Evolutionary conservation across 805 yeast genomes (phyloP).

Genomic region (Yarrowia sp.): DNA sequence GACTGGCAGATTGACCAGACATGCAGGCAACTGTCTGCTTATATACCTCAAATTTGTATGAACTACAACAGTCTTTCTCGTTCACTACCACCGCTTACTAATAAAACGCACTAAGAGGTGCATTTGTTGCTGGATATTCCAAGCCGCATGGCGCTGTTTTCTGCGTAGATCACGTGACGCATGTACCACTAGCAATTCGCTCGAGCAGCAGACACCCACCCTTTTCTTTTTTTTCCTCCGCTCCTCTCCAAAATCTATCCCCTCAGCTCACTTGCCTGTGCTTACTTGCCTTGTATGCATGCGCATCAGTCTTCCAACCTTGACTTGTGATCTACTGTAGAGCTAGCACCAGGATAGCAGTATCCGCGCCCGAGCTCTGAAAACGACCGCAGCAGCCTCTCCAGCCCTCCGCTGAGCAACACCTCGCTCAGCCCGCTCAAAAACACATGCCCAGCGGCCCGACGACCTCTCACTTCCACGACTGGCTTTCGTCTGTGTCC

Average conservation of each 20-base stretch:
- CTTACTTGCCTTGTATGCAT: background rate
- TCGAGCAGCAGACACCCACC: no score
- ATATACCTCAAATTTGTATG: no score
- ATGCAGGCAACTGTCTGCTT: no score
- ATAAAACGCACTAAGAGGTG: background rate
- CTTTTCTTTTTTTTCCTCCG: background rate
- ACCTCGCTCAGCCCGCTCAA: background rate
- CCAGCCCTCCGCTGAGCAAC: background rate
- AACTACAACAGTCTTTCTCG: no score
- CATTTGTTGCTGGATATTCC: constrained; percentile 3
- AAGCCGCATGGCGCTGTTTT: background rate
- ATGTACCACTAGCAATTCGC: background rate
- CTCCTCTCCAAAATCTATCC: no score
- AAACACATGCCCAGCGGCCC: constrained; percentile 8
- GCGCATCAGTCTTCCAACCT: background rate
- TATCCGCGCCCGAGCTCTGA: no score
- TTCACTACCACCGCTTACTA: background rate
- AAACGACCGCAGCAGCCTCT: no score
- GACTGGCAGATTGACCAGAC: no score
- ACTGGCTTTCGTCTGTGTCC: constrained; percentile 22
- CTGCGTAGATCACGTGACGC: background rate
- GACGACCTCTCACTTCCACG: background rate
- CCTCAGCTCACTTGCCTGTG: background rate
- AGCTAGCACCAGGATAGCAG: background rate
- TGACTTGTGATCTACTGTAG: constrained; percentile 6